Percentiles rank a stretch among this genome's conserved stretches.
Conservation (phyloP, 768 basidiomycete genomes). For the Pleurotus salmoneostramineus region DNA sequence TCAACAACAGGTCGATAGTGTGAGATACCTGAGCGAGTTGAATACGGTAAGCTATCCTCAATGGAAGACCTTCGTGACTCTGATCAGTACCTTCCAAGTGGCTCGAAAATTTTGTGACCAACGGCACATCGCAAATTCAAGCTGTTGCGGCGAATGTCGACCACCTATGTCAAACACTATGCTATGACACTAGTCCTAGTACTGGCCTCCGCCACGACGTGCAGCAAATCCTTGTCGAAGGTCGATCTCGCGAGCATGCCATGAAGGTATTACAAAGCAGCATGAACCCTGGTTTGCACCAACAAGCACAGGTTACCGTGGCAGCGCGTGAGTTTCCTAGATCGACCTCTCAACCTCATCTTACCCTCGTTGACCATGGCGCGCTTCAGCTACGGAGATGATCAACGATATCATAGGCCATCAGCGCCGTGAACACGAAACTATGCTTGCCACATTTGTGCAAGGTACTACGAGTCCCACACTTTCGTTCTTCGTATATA, state of each 20-base stretch:
- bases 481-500: not conserved
- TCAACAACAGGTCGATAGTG: slow-evolving; percentile 71
- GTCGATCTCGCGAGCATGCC: slow-evolving; percentile 30
- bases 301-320: not conserved
- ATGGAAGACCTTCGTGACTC: not conserved
- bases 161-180: slow-evolving; percentile 53
- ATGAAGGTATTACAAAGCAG: slow-evolving; percentile 28
- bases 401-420: slow-evolving; percentile 60
- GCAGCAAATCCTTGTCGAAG: slow-evolving; percentile 27
- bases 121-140: slow-evolving; percentile 71
- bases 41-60: slow-evolving; percentile 47
- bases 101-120: slow-evolving; percentile 80
- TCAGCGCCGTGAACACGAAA: slow-evolving; percentile 72
- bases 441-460: slow-evolving; percentile 60
- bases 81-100: slow-evolving; percentile 43
- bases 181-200: slow-evolving; percentile 20
- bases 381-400: slow-evolving; percentile 45
- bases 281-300: not conserved
- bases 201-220: slow-evolving; percentile 17
- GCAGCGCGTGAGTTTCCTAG: not conserved
- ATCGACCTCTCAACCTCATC: too few species aligned
- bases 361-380: not conserved
- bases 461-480: slow-evolving; percentile 37
- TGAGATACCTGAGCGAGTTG: slow-evolving; percentile 75
- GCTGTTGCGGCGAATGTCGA: slow-evolving; percentile 56